These are phyloP conservation scores for Huntiella abstrusa DNA, from an alignment of 2,329 filamentous ascomycete species.

Conservation along the genomic window DNA sequence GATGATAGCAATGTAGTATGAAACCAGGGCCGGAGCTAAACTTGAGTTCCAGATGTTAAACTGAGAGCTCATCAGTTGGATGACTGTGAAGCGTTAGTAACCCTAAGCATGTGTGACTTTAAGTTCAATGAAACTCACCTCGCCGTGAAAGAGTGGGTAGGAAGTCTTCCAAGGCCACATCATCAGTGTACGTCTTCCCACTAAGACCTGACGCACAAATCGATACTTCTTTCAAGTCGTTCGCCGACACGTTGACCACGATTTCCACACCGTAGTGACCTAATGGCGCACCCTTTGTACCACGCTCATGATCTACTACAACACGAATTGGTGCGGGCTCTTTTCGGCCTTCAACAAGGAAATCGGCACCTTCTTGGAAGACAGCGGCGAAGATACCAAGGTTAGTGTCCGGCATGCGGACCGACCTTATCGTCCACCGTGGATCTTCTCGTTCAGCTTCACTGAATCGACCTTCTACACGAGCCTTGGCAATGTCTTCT, in stretches of 20 bases:
- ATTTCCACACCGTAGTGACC: conserved; percentile 55
- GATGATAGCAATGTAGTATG: conserved; percentile 60
- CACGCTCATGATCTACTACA: conserved; percentile 51
- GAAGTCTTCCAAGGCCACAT: conserved; percentile 54
- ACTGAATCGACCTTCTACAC: conserved; percentile 66
- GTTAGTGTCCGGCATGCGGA: conserved; percentile 40
- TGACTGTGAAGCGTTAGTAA: conserved; percentile 29
- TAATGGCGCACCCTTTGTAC: conserved; percentile 45
- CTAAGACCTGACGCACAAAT: conserved; percentile 43
- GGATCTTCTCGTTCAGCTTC: conserved; percentile 67
- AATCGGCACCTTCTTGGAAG: conserved; percentile 48
- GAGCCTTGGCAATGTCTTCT: conserved; percentile 74
- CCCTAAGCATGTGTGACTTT: not conserved
- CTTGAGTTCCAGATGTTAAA: conserved; percentile 46
- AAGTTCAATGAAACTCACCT: conserved; percentile 28
- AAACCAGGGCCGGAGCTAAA: conserved; percentile 50
- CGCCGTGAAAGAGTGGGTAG: conserved; percentile 55
- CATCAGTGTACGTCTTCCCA: conserved; percentile 54
- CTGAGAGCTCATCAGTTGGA: conserved; percentile 51
- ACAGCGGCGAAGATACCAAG: conserved; percentile 46
- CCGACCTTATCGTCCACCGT: conserved; percentile 61
- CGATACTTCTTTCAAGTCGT: conserved; percentile 30
- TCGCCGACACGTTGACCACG: conserved; percentile 38
- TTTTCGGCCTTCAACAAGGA: conserved; percentile 42
- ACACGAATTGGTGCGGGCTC: conserved; percentile 52